Base-by-base conservation (phyloP, 1,284 basidiomycete genomes). In the Sporisorium graminicola region DNA sequence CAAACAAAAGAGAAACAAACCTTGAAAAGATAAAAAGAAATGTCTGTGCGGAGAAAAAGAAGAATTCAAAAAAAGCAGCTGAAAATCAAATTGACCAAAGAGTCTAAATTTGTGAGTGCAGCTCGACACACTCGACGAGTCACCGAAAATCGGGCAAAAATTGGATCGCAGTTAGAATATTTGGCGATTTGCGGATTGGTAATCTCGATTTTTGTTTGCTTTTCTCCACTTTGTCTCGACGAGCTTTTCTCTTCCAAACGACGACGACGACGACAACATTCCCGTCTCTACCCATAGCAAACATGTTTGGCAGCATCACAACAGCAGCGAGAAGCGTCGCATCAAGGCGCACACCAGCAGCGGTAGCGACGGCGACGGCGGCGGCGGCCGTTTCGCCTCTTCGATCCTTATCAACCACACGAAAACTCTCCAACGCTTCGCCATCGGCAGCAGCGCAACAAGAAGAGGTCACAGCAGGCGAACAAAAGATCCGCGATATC, bases 401-500 rank as follows among this genome's bases (percentile, higher is more conserved):
- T 1, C 62, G 65, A 37, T 31, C 31, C 0, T 22, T 67, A 12
- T 33, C 56, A 16, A 35, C 51, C 2, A 57, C 65, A 18, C 47
- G 49, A 7, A 9, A 20, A 0, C 33, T n/a, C 5, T 13, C 13
- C 60, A 68, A 58, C 47, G 10, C 33, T 1, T 3, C 55, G 1
- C 9, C 58, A 2, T 24, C 51, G 13, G 13, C 54, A 16, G 31
- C 46, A 35, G 26, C 26, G 18, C 12, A 61, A 27, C 16, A 61
- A 27, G 42, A 59, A 35, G 20, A 49, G 27, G 20, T 43, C 1
- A 71, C 63, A 27, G 65, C 37, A 5, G 79, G 78, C 20, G 78
- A 81, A 46, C 64, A 59, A 33, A 73, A 74, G 53, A 95, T 98
- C 74, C 88, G 90, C 81, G 83, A 88, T 29, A 95, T 95, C 87